Base-by-base conservation (phyloP, 306 rosid species). In the Vachellia pachyceras region DNA sequence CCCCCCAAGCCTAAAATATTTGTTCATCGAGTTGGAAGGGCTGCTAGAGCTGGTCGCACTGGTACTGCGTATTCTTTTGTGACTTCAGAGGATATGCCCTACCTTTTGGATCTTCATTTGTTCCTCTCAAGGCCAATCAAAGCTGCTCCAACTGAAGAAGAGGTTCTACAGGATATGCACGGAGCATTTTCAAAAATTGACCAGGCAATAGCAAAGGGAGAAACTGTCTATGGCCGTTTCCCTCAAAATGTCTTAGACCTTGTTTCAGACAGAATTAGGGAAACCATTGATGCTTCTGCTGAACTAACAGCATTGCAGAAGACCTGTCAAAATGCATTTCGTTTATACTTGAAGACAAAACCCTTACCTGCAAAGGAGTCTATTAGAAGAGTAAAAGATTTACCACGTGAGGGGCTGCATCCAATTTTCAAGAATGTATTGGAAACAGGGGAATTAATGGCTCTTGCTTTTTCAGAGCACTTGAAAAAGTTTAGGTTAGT, bases 401-500 rank as follows among this genome's bases (percentile, higher is more conserved):
- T 93, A 18, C 93, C 95, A 49, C 80, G 84, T 12, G 97, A 85
- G 84, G 99, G 99, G 22, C 82, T 93, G 88, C 97, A 95, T 88
- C 99, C 99, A 17, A 86, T 91, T 52, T 95, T 95, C 85, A 88
- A 89, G 79, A 89, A 82, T 80, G 80, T 83, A 80, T 84, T 93
- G 82, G 93, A 89, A 83, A 92, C 91, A 1, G 98, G 99, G 83
- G 97, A 95, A 76, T 87, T 93, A 78, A 90, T 82, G 88, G 99
- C 99, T 29, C 84, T 95, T 87, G 99, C 99, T 58, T 95, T 95
- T 86, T 91, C 99, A n/a, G 99, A 95, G 86, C 92, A 91, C 69
- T 87, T 95, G 85, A 95, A 95, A 84, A 87, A 82, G 72, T 95
- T 91, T 86, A 95, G 98, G 98, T 95, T 66, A 73, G 90, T 75